These are phyloP conservation scores for Casaregolazyma suthepensis DNA, from an alignment of 1,139 yeast species.

Conservation along the genomic window DNA sequence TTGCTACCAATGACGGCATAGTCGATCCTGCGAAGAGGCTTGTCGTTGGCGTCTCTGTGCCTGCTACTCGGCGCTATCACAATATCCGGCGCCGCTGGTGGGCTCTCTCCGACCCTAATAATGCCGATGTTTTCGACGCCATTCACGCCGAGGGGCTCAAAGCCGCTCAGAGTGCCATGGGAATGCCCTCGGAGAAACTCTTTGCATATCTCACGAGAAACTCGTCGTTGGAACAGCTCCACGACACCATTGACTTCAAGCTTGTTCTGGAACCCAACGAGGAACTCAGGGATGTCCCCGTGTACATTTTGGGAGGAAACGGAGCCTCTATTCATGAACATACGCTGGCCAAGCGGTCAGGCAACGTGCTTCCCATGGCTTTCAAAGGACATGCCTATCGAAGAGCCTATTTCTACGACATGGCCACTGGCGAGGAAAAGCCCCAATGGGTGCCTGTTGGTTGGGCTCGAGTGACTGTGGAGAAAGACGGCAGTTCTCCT, in stretches of 20 bases:
- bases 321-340: slow-evolving; percentile 17
- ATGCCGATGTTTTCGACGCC: slow-evolving; percentile 8
- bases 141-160: neutral
- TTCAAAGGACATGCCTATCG: slow-evolving; percentile 30
- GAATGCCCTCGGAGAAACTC: slow-evolving; percentile 20
- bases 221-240: slow-evolving; percentile 24
- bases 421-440: slow-evolving; percentile 18
- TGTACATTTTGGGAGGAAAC: slow-evolving; percentile 15
- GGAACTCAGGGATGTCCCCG: slow-evolving; percentile 9
- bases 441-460: slow-evolving; percentile 27
- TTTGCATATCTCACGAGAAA: slow-evolving; percentile 26
- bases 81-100: slow-evolving; percentile 29
- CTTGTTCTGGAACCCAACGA: slow-evolving; percentile 25
- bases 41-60: slow-evolving; percentile 21
- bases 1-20: slow-evolving; percentile 13
- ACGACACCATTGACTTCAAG: slow-evolving; percentile 23
- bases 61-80: slow-evolving; percentile 23
- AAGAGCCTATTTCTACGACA: slow-evolving; percentile 17
- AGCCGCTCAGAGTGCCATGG: slow-evolving; percentile 1
- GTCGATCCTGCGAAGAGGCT: slow-evolving; percentile 10
- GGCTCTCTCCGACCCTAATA: slow-evolving; percentile 29
- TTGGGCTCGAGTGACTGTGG: slow-evolving; percentile 31
- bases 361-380: slow-evolving; percentile 11
- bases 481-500: slow-evolving; percentile 15
- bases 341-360: slow-evolving; percentile 5